Percentiles rank a stretch among this genome's conserved stretches.
Evolutionary conservation across 352 stramenopile genomes (phyloP).

Genomic region (Pythium periplocum): DNA sequence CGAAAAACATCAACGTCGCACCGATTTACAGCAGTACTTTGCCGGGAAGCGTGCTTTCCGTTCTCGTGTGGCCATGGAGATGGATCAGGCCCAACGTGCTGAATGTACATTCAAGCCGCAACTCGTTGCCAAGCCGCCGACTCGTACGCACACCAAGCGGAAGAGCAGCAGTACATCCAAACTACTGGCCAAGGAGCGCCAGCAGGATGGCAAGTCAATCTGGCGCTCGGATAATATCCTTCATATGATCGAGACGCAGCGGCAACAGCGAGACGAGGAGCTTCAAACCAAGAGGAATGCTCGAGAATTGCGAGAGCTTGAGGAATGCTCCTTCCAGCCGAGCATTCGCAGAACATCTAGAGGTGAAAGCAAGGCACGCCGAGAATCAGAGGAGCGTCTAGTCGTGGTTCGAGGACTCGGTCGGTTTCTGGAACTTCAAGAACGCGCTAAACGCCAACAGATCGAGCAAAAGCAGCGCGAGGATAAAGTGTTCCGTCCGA

Average conservation of each 20-base stretch:
- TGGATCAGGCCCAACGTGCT: constrained; percentile 56
- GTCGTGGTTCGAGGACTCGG: constrained; percentile 78
- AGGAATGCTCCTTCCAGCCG: constrained; percentile 83
- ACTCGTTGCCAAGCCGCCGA: constrained; percentile 22
- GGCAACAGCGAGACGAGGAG: constrained; percentile 43
- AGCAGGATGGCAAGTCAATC: constrained; percentile 20
- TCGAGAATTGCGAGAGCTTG: constrained; percentile 51
- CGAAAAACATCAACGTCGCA: constrained; percentile 14
- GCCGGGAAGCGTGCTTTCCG: constrained; percentile 52
- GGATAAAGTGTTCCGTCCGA: constrained; percentile 52
- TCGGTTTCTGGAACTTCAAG: constrained; percentile 69
- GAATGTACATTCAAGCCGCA: constrained; percentile 72
- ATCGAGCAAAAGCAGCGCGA: constrained; percentile 59
- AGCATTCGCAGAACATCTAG: constrained; percentile 23
- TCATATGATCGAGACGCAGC: constrained; percentile 58
- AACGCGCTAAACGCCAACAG: constrained; percentile 62
- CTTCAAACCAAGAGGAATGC: constrained; percentile 58
- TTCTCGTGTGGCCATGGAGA: constrained; percentile 60
- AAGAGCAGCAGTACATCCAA: constrained; percentile 42
- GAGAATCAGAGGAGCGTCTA: constrained; percentile 11
- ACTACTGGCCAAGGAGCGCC: constrained; percentile 18
- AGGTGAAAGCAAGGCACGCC: background rate
- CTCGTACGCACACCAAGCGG: constrained; percentile 9
- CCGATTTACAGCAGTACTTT: constrained; percentile 46
- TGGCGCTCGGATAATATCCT: constrained; percentile 67